A percentile compares a stretch with the other conserved stretches of the same genome.
Conservation (phyloP, 2,329 filamentous ascomycete genomes). For the Curvularia sp. region DNA sequence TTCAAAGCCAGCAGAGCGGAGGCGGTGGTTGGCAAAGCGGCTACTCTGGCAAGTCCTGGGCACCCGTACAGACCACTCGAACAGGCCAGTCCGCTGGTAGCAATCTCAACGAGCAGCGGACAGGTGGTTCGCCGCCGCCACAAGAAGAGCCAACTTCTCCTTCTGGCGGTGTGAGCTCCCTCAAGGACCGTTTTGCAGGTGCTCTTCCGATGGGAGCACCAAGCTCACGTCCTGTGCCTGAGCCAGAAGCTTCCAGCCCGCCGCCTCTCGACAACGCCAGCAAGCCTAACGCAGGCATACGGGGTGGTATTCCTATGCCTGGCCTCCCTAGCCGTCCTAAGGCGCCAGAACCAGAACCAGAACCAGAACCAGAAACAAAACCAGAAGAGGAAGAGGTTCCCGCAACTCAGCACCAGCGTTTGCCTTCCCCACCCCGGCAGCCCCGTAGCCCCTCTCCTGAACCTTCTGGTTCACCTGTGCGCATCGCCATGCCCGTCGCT, state of each 20-base stretch:
- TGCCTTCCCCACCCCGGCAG: slow-evolving; percentile 54
- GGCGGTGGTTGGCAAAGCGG: slow-evolving; percentile 85
- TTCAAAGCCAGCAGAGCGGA: slow-evolving; percentile 72
- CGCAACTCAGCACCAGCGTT: slow-evolving; percentile 59
- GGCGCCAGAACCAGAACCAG: slow-evolving; percentile 49
- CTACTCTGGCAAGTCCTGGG: slow-evolving; percentile 90
- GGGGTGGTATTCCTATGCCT: slow-evolving; percentile 79
- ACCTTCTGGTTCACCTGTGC: slow-evolving; percentile 75
- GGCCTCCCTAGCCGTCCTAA: slow-evolving; percentile 70
- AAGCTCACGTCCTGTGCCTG: slow-evolving; percentile 51
- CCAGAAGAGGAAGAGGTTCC: slow-evolving; percentile 56
- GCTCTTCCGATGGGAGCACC: slow-evolving; percentile 66
- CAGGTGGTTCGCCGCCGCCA: slow-evolving; percentile 60
- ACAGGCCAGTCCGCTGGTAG: slow-evolving; percentile 69
- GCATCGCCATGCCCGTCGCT: slow-evolving; percentile 83
- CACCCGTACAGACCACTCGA: slow-evolving; percentile 75
- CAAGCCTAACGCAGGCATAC: slow-evolving; percentile 68
- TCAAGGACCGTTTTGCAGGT: slow-evolving; percentile 84
- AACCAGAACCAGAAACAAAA: slow-evolving; percentile 24
- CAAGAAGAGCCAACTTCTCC: slow-evolving; percentile 63
- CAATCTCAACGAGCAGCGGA: slow-evolving; percentile 66
- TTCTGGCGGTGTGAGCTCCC: slow-evolving; percentile 71
- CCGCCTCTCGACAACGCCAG: slow-evolving; percentile 71
- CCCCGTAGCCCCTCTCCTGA: slow-evolving; percentile 58
- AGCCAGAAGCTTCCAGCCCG: slow-evolving; percentile 57